A percentile compares a stretch with the other conserved stretches of the same genome.
phyloP scores from a whole-genome alignment of 2,329 filamentous ascomycete genomes.

The Plectosphaerella cucumerina region DNA sequence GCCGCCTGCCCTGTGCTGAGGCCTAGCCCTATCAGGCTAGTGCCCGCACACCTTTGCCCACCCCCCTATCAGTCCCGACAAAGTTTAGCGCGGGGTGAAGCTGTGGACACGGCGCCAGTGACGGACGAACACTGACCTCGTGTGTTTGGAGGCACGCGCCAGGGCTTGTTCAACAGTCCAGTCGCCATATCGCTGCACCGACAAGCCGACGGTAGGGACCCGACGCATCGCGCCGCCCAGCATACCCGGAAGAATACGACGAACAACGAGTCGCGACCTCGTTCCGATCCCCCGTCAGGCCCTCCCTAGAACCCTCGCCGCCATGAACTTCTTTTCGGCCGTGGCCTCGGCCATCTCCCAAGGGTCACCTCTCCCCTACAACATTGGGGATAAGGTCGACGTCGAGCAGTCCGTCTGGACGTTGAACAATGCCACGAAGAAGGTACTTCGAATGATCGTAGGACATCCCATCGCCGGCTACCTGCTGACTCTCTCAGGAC shows the following conservation, averaged over 20 bases:
- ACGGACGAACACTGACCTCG: no score
- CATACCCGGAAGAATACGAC: no score
- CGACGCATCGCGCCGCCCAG: no score
- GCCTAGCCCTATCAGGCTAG: not conserved
- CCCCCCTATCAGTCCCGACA: slow-evolving; percentile 9
- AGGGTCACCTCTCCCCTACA: slow-evolving; percentile 88
- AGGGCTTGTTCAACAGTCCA: slow-evolving; percentile 4
- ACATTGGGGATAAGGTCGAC: slow-evolving; percentile 88
- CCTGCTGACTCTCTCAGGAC: slow-evolving; percentile 52
- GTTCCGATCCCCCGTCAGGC: slow-evolving; percentile 2
- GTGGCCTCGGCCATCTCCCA: slow-evolving; percentile 96
- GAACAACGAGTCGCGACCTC: not conserved
- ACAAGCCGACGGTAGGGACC: no score
- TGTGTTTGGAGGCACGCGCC: no score
- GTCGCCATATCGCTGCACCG: slow-evolving; percentile 9
- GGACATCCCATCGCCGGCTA: not conserved
- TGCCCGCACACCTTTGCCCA: not conserved
- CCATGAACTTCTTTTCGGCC: slow-evolving; percentile 95
- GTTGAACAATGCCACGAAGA: slow-evolving; percentile 89
- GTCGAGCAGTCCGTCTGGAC: slow-evolving; percentile 93
- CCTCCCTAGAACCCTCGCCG: not conserved
- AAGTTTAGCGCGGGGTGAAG: slow-evolving; percentile 12
- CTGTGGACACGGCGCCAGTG: not conserved
- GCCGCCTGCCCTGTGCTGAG: not conserved
- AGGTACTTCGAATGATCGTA: slow-evolving; percentile 53